Percentiles rank a stretch among this genome's conserved stretches.
phyloP scores from a whole-genome alignment of 1,284 basidiomycete genomes.

The Melanopsichium pennsylvanicum region DNA sequence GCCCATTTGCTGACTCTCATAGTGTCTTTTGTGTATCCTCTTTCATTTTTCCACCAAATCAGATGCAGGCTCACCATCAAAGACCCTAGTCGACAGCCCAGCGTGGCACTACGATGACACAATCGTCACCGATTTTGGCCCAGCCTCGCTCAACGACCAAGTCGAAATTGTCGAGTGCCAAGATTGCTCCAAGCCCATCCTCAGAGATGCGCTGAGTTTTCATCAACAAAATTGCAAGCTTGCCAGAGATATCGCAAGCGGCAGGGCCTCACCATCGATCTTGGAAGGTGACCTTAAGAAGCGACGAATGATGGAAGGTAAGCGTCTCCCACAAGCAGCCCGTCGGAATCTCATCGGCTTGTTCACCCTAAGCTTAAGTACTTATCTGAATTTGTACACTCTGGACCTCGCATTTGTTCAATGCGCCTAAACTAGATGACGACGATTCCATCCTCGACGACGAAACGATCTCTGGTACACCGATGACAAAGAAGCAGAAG shows the following conservation, averaged over 20 bases:
- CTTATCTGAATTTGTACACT: too few relatives aligned
- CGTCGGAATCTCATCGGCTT: too few relatives aligned
- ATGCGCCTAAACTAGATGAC: too few relatives aligned
- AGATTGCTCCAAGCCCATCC: conserved; percentile 53
- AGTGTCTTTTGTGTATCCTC: neutral
- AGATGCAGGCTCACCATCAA: conserved; percentile 30
- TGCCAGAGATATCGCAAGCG: conserved; percentile 49
- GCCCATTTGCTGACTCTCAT: too few relatives aligned
- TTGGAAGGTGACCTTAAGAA: conserved; percentile 47
- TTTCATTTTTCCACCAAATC: neutral
- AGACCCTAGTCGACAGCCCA: conserved; percentile 23
- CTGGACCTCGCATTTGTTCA: too few relatives aligned
- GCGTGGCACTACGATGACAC: conserved; percentile 59
- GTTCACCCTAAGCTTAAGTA: too few relatives aligned
- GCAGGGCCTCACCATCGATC: conserved; percentile 49
- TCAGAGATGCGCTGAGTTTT: conserved; percentile 47
- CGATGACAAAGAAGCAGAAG: conserved; percentile 36
- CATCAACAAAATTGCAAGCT: conserved; percentile 58
- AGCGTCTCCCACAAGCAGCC: too few relatives aligned
- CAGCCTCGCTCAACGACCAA: conserved; percentile 55
- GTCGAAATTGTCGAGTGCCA: conserved; percentile 54
- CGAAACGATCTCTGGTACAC: conserved; percentile 5
- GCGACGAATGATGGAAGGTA: conserved; percentile 45
- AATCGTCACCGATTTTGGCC: conserved; percentile 62
- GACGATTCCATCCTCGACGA: conserved; percentile 34